Evolutionary conservation across 2,329 filamentous ascomycete genomes (phyloP).

Genomic region (Sphaerostilbella broomeana): DNA sequence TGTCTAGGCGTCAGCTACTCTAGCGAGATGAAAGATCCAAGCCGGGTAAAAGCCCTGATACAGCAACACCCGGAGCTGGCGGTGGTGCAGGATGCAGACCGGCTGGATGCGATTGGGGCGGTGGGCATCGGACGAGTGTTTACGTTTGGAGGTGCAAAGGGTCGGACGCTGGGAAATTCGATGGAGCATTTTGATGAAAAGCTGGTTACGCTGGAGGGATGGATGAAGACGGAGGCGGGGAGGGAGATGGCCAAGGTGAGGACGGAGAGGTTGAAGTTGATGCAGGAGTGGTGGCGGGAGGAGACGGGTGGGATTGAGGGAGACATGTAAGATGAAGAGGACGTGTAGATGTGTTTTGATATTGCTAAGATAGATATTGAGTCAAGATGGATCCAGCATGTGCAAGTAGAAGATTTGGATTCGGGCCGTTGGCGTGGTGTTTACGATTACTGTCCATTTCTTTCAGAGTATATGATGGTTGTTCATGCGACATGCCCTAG

Average conservation of each 20-base stretch:
- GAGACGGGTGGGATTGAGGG: slow-evolving; percentile 32
- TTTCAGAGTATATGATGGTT: too few species aligned
- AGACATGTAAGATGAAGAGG: not conserved
- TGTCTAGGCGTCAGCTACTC: slow-evolving; percentile 74
- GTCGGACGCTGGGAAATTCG: slow-evolving; percentile 53
- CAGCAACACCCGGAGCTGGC: slow-evolving; percentile 53
- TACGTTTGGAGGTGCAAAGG: slow-evolving; percentile 60
- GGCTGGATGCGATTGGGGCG: slow-evolving; percentile 84
- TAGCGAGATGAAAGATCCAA: slow-evolving; percentile 61
- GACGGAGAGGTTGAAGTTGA: slow-evolving; percentile 44
- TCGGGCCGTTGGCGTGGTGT: too few species aligned
- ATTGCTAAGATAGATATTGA: too few species aligned
- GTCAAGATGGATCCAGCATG: too few species aligned
- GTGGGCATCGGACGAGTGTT: slow-evolving; percentile 68
- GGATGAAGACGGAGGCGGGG: slow-evolving; percentile 59
- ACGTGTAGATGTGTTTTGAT: not conserved
- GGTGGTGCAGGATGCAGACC: slow-evolving; percentile 86
- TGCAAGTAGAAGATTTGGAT: too few species aligned
- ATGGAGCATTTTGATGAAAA: slow-evolving; percentile 75
- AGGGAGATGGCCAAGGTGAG: slow-evolving; percentile 46
- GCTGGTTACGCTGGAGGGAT: slow-evolving; percentile 55
- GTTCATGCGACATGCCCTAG: too few species aligned
- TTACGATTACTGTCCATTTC: too few species aligned
- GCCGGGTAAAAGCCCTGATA: slow-evolving; percentile 55
- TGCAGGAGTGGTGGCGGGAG: slow-evolving; percentile 53